A percentile compares a stretch with the other conserved stretches of the same genome.
phyloP scores from a whole-genome alignment of 768 basidiomycete species.

The Rhodocollybia butyracea region DNA sequence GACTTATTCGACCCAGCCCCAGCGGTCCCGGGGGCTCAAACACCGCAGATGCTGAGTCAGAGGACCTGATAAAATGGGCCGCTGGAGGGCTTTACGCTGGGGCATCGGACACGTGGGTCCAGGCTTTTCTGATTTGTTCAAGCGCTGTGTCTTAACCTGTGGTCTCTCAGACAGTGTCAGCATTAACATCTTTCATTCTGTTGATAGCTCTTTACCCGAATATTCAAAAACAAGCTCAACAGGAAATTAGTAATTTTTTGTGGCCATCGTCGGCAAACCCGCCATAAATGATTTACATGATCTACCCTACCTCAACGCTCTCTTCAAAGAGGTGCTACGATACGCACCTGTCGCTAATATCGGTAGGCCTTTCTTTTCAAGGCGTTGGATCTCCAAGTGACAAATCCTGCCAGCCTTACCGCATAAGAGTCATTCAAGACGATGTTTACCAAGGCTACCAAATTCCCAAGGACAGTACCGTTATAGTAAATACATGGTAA shows the following conservation, averaged over 20 bases:
- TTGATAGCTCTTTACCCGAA: constrained; percentile 46
- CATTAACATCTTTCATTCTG: constrained; percentile 42
- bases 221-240: constrained; percentile 35
- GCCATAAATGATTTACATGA: constrained; percentile 25
- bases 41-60: constrained; percentile 26
- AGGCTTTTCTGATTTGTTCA: constrained; percentile 4
- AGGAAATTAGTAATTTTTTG: constrained; percentile 37
- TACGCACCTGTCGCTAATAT: constrained; percentile 40
- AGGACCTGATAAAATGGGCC: constrained; percentile 47
- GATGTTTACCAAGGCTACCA: constrained; percentile 42
- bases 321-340: constrained; percentile 38
- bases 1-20: constrained; percentile 29
- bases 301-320: constrained; percentile 30
- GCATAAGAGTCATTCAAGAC: constrained; percentile 37
- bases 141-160: too few species aligned
- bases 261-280: constrained; percentile 30
- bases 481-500: constrained; percentile 48
- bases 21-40: too few species aligned
- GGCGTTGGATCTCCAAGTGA: not conserved
- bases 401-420: constrained; percentile 31
- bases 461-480: constrained; percentile 42
- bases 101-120: constrained; percentile 38
- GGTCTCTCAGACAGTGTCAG: constrained; percentile 52
- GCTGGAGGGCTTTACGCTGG: constrained; percentile 50
- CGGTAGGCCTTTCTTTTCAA: constrained; percentile 20